phyloP scores from a whole-genome alignment of 2,329 filamentous ascomycete species.

The Fusarium globosum region DNA sequence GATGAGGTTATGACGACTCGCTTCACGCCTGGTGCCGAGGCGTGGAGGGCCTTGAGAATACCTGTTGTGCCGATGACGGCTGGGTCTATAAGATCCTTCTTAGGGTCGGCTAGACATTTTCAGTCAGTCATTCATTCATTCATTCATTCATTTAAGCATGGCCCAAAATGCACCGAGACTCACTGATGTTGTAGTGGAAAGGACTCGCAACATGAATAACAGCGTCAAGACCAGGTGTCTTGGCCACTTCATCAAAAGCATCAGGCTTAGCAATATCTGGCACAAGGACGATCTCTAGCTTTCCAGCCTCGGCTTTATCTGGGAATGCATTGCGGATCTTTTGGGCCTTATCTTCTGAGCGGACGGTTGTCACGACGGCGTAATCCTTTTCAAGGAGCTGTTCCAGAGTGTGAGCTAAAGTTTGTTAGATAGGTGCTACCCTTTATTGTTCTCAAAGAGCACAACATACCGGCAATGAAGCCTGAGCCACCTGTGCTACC shows the following conservation, averaged over 20 bases:
- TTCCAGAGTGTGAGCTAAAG: conserved; percentile 64
- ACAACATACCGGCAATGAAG: conserved; percentile 50
- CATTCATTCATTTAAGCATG: neutral
- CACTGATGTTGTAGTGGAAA: conserved; percentile 64
- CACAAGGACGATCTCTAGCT: conserved; percentile 70
- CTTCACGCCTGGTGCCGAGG: conserved; percentile 69
- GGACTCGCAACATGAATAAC: conserved; percentile 72
- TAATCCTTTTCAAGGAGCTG: conserved; percentile 63
- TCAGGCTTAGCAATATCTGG: conserved; percentile 78
- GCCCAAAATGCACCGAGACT: neutral
- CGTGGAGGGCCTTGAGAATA: conserved; percentile 76
- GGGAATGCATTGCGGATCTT: conserved; percentile 61
- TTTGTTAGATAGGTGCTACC: neutral
- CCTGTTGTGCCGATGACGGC: conserved; percentile 72
- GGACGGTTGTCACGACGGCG: conserved; percentile 66
- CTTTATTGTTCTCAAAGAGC: neutral
- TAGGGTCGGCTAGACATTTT: conserved; percentile 53
- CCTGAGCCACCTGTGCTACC: conserved; percentile 48
- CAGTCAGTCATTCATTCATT: neutral
- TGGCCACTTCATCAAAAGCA: conserved; percentile 76
- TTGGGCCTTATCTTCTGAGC: conserved; percentile 64
- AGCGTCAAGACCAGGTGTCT: conserved; percentile 62
- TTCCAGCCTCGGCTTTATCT: conserved; percentile 53
- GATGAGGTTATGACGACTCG: conserved; percentile 73
- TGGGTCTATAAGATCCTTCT: conserved; percentile 67